Percentiles rank a stretch among this genome's conserved stretches.
Conservation (phyloP, 352 stramenopile genomes). For the Pythium sp. region DNA sequence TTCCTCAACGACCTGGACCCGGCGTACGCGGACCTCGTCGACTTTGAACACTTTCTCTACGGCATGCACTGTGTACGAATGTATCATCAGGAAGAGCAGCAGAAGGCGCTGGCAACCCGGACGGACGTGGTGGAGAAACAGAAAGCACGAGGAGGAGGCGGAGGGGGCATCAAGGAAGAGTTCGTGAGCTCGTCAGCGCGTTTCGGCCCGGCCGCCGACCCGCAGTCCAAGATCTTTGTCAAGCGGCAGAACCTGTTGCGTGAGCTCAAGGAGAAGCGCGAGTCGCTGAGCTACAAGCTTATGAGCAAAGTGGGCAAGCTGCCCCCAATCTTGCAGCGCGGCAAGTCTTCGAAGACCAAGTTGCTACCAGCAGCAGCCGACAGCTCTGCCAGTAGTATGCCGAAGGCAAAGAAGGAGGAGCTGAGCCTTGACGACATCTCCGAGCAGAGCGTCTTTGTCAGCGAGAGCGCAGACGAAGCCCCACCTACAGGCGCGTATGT, state of each 20-base stretch:
- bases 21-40: slow-evolving; percentile 71
- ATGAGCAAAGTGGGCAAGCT: slow-evolving; percentile 57
- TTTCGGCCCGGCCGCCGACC: slow-evolving; percentile 51
- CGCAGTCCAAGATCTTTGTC: slow-evolving; percentile 50
- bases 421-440: slow-evolving; percentile 4
- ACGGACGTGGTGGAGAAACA: neutral
- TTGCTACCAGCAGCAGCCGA: neutral
- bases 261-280: slow-evolving; percentile 68
- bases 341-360: neutral
- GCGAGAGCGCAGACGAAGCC: slow-evolving; percentile 17
- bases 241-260: slow-evolving; percentile 74
- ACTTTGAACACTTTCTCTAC: slow-evolving; percentile 82
- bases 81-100: slow-evolving; percentile 61
- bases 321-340: slow-evolving; percentile 41
- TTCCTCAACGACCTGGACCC: slow-evolving; percentile 56
- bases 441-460: slow-evolving; percentile 3
- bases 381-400: neutral
- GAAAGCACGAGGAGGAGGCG: neutral
- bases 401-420: neutral
- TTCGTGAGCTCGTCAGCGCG: slow-evolving; percentile 58
- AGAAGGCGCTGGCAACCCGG: neutral
- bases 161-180: slow-evolving; percentile 25
- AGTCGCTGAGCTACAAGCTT: slow-evolving; percentile 67
- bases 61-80: slow-evolving; percentile 74
- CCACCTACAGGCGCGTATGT: slow-evolving; percentile 47